These are phyloP conservation scores for Eucalyptus pauciflora DNA, from an alignment of 345 rosid genomes.

Conservation along the genomic window DNA sequence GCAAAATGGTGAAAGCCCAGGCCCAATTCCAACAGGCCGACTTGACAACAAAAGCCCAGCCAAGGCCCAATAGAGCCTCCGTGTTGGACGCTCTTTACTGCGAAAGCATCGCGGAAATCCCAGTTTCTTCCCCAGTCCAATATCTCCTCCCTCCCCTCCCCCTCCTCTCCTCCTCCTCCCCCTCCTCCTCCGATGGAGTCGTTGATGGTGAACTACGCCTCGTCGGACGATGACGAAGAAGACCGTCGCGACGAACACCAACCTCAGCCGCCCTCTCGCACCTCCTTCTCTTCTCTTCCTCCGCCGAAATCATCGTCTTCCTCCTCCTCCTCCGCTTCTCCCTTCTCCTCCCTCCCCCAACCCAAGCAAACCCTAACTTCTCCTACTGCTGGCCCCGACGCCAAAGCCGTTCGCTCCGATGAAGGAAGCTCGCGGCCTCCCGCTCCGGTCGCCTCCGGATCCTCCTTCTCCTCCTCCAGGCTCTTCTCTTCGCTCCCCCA, in stretches of 20 bases:
- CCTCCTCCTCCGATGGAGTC: slow-evolving; percentile 47
- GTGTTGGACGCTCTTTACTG: not conserved
- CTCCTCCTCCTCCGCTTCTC: slow-evolving; percentile 5
- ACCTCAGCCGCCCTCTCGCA: not conserved
- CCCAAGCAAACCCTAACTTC: slow-evolving; percentile 11
- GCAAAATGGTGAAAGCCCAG: not conserved
- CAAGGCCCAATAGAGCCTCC: not conserved
- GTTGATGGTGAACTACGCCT: slow-evolving; percentile 70
- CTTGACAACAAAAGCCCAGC: not conserved
- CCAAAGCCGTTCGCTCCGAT: not conserved
- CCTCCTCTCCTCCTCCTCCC: not conserved
- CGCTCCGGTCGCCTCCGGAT: not conserved
- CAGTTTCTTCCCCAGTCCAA: not conserved
- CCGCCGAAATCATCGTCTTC: not conserved
- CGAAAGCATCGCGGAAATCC: not conserved
- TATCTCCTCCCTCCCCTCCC: not conserved
- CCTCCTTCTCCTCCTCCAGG: not conserved
- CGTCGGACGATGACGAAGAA: slow-evolving; percentile 76
- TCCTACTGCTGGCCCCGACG: not conserved
- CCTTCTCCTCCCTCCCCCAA: slow-evolving; percentile 41
- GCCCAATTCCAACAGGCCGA: not conserved
- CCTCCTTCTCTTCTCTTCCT: slow-evolving; percentile 7
- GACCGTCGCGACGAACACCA: not conserved
- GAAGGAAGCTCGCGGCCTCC: not conserved
- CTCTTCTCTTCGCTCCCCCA: slow-evolving; percentile 4